Percentiles rank a stretch among this genome's conserved stretches.
Evolutionary conservation across 2,329 filamentous ascomycete genomes (phyloP).

Genomic region (Xylaria sp.): DNA sequence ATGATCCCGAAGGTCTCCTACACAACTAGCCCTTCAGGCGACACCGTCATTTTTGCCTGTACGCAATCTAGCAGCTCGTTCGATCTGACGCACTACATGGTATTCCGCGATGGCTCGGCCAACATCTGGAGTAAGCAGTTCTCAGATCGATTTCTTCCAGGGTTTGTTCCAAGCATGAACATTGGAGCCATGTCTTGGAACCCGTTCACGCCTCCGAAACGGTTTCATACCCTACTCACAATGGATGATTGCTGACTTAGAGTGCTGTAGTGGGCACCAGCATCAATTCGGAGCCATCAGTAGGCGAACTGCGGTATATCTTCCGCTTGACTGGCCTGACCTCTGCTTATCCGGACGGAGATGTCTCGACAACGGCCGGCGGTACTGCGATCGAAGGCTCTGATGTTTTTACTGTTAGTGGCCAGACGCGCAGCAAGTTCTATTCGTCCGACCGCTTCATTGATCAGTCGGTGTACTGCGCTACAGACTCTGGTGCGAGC

Average conservation of each 20-base stretch:
- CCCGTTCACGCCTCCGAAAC: neutral
- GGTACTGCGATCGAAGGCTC: slow-evolving; percentile 60
- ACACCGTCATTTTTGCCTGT: slow-evolving; percentile 65
- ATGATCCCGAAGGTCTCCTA: slow-evolving; percentile 41
- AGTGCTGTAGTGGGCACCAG: slow-evolving; percentile 57
- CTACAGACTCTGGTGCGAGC: slow-evolving; percentile 47
- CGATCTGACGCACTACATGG: slow-evolving; percentile 63
- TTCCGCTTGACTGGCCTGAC: slow-evolving; percentile 50
- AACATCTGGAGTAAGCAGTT: slow-evolving; percentile 55
- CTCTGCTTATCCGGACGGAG: slow-evolving; percentile 54
- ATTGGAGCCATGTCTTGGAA: neutral
- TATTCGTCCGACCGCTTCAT: slow-evolving; percentile 70
- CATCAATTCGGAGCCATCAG: slow-evolving; percentile 57
- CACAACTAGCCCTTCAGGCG: slow-evolving; percentile 49
- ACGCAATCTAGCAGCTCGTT: slow-evolving; percentile 56
- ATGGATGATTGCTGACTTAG: neutral
- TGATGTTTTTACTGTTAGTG: slow-evolving; percentile 59
- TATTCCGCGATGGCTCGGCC: slow-evolving; percentile 60
- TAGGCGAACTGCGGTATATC: slow-evolving; percentile 65
- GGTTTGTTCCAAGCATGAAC: neutral
- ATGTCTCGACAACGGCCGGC: slow-evolving; percentile 59
- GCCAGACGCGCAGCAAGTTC: slow-evolving; percentile 70
- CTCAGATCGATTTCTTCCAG: neutral
- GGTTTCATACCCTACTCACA: neutral
- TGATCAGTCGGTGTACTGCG: slow-evolving; percentile 66